Evolutionary conservation across 495 filamentous ascomycete species (phyloP).

Genomic region (Penicillium steckii): DNA sequence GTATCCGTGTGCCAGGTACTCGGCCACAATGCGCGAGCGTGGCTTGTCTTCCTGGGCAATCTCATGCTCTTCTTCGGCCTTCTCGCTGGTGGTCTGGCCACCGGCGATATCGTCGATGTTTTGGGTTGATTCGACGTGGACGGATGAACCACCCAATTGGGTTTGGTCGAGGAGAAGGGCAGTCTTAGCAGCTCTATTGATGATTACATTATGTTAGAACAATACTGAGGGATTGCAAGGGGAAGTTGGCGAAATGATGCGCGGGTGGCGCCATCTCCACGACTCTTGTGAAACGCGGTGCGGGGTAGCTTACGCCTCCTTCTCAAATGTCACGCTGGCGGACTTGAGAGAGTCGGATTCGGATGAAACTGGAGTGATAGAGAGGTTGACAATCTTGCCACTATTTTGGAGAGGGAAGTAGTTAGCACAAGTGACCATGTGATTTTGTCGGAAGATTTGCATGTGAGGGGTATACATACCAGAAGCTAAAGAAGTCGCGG

Average conservation of each 20-base stretch:
- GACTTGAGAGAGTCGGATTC: conserved; percentile 63
- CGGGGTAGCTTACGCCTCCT: conserved; percentile 65
- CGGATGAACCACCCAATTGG: conserved; percentile 76
- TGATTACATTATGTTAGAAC: background rate
- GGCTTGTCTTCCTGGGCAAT: conserved; percentile 95
- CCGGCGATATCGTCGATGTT: conserved; percentile 65
- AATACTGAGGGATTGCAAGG: background rate
- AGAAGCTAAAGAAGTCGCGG: conserved; percentile 98
- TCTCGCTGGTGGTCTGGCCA: conserved; percentile 39
- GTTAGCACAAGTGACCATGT: conserved; percentile 23
- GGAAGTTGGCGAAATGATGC: background rate
- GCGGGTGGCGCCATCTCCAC: conserved; percentile 2
- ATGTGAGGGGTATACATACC: conserved; percentile 51
- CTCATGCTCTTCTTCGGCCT: conserved; percentile 56
- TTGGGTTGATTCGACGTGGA: conserved; percentile 69
- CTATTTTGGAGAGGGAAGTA: conserved; percentile 40
- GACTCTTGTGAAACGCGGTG: conserved; percentile 14
- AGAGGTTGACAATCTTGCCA: conserved; percentile 84
- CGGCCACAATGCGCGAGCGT: conserved; percentile 84
- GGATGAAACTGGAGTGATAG: conserved; percentile 64
- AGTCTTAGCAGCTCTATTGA: conserved; percentile 78
- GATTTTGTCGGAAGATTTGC: background rate
- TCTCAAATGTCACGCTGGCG: conserved; percentile 93
- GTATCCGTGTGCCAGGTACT: conserved; percentile 95
- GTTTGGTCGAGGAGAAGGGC: conserved; percentile 96